These are phyloP conservation scores for Aciculoconidium aculeatum DNA, from an alignment of 805 yeast genomes.

Conservation along the genomic window DNA sequence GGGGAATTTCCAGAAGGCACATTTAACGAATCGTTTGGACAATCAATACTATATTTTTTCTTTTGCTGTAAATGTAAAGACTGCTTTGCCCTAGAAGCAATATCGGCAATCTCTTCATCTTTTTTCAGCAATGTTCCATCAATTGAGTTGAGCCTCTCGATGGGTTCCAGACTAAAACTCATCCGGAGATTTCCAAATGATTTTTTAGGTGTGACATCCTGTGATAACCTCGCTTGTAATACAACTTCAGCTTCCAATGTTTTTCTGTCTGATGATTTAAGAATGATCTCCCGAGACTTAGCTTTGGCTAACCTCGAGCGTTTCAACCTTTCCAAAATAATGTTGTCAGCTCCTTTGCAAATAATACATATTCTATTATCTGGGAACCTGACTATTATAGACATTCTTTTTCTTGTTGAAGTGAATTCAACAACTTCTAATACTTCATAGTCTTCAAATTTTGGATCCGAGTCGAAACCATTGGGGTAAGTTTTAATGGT, in stretches of 20 bases:
- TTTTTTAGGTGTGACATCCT: constrained; percentile 23
- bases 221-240: constrained; percentile 47
- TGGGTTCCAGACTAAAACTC: constrained; percentile 11
- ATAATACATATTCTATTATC: constrained; percentile 68
- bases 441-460: constrained; percentile 63
- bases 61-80: constrained; percentile 58
- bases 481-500: constrained; percentile 75
- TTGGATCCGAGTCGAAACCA: constrained; percentile 65
- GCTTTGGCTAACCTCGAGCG: constrained; percentile 51
- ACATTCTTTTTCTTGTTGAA: constrained; percentile 89
- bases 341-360: constrained; percentile 95
- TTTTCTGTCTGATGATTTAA: constrained; percentile 56
- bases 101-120: constrained; percentile 48
- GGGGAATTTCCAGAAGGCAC: neutral
- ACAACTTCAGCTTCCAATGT: constrained; percentile 73
- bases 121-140: constrained; percentile 43
- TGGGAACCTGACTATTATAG: constrained; percentile 74
- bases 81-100: constrained; percentile 47
- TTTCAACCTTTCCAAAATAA: constrained; percentile 69
- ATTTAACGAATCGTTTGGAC: neutral
- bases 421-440: constrained; percentile 82
- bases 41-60: constrained; percentile 43
- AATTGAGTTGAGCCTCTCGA: constrained; percentile 33
- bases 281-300: constrained; percentile 61
- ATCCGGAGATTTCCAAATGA: constrained; percentile 31